Conservation (phyloP, 257 asterid species). For the Solanum pinnatisectum region DNA sequence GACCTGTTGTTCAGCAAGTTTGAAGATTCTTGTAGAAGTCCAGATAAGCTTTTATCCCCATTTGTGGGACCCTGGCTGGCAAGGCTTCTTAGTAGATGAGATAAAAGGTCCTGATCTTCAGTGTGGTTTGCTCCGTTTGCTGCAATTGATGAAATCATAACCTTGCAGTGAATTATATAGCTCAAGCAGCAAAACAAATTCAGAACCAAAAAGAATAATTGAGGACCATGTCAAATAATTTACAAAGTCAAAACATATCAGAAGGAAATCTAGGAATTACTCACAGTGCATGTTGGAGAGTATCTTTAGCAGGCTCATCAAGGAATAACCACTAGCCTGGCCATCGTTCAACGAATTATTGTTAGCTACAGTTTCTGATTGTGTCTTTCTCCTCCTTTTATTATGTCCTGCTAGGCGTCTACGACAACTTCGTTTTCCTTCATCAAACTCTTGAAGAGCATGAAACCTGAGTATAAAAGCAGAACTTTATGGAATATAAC, state of each 20-base stretch:
- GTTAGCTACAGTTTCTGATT: conserved; percentile 30
- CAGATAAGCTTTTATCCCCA: conserved; percentile 29
- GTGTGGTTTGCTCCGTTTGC: conserved; percentile 38
- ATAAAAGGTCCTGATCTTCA: conserved; percentile 53
- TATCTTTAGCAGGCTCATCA: conserved; percentile 61
- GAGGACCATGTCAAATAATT: background rate
- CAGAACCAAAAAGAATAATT: background rate
- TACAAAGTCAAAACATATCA: background rate
- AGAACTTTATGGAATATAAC: background rate
- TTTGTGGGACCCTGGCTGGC: conserved; percentile 31
- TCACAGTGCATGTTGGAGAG: conserved; percentile 74
- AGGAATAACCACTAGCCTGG: conserved; percentile 49
- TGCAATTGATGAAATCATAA: conserved; percentile 21
- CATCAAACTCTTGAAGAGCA: conserved; percentile 76
- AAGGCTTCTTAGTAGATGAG: conserved; percentile 67
- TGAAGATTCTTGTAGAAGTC: conserved; percentile 36
- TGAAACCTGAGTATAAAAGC: conserved; percentile 46
- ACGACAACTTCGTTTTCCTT: conserved; percentile 78
- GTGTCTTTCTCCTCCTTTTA: conserved; percentile 75
- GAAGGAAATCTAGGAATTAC: conserved; percentile 11
- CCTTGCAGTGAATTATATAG: background rate
- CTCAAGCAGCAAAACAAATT: background rate
- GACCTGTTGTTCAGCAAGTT: conserved; percentile 35
- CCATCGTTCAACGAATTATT: conserved; percentile 32
- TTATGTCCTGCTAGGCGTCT: conserved; percentile 77